Base-by-base conservation (phyloP, 805 yeast species). In the Vanderwaltozyma tropicalis region DNA sequence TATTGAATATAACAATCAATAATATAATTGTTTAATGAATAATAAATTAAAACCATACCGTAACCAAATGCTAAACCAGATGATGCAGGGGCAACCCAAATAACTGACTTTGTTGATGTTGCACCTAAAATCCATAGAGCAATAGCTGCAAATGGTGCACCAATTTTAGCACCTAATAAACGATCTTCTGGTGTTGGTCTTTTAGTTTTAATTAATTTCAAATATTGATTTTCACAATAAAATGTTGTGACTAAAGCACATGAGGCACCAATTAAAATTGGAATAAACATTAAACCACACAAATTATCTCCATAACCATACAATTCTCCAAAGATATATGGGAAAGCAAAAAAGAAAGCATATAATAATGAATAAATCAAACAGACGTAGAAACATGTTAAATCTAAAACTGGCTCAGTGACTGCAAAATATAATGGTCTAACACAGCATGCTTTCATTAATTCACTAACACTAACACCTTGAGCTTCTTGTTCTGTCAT, bases 331-430 rank as follows among this genome's bases (percentile, higher is more conserved):
- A 87, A 87, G 37, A 87, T 84, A 37, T 80, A 94, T 4, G 96
- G 96, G 63, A 82, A 87, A 0, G 96, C 96, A 64, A 86, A 87
- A 76, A 87, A 87, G 68, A 87, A 87, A 11, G 95, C 95, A 54
- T 87, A 87, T 36, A 87, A 68, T 56, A 87, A 68, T n/a, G 95
- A 80, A 65, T 87, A 87, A 59, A 87, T 85, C 57, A 87, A 69
- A 46, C 94, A 87, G 43, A 87, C 89, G 61, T 85, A 87, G 49
- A 75, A 73, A 60, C 94, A 85, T 69, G 87, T 75, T 48, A 85
- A 65, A 53, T 78, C 92, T 51, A 87, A 66, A 20, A 86, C 94
- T 4, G 95, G 95, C 59, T 87, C 96, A 20, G 88, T 76, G 16
- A 74, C 59, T 14, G 76, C 76, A 55, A 86, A 82, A 53, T 74